A percentile compares a stretch with the other conserved stretches of the same genome.
Conservation (phyloP, 2,329 filamentous ascomycete genomes). For the Zasmidium citrigriseum region DNA sequence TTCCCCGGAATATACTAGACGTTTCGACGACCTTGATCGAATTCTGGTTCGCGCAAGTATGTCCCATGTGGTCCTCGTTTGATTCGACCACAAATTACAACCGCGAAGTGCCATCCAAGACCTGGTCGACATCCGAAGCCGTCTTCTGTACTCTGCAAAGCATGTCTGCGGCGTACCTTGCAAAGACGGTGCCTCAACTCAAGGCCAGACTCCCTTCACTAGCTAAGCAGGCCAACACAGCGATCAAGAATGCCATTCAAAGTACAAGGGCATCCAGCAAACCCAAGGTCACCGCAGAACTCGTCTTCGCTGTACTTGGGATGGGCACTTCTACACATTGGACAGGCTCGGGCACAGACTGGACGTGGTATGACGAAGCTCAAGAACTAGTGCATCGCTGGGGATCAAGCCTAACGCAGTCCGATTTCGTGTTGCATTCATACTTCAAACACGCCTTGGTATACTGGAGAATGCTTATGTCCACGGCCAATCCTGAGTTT, state of each 20-base stretch:
- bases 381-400: too few species aligned
- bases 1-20: too few species aligned
- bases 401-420: too few species aligned
- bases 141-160: constrained; percentile 16
- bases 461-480: background rate
- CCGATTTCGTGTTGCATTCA: too few species aligned
- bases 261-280: too few species aligned
- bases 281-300: constrained; percentile 12
- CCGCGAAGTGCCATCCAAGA: constrained; percentile 12
- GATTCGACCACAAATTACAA: constrained; percentile 19
- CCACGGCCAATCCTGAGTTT: background rate
- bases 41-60: constrained; percentile 21
- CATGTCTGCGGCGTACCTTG: constrained; percentile 19
- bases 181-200: constrained; percentile 15
- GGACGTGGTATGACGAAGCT: too few species aligned
- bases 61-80: constrained; percentile 22
- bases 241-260: too few species aligned
- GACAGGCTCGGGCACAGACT: constrained; percentile 13
- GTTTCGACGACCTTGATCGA: constrained; percentile 13
- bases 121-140: constrained; percentile 15
- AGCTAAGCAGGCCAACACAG: too few species aligned
- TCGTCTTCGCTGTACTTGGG: constrained; percentile 16
- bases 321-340: constrained; percentile 20
- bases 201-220: constrained; percentile 5
- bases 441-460: background rate